A percentile compares a stretch with the other conserved stretches of the same genome.
Evolutionary conservation across 2,329 filamentous ascomycete genomes (phyloP).

Genomic region (Pseudogymnoascus sp.): DNA sequence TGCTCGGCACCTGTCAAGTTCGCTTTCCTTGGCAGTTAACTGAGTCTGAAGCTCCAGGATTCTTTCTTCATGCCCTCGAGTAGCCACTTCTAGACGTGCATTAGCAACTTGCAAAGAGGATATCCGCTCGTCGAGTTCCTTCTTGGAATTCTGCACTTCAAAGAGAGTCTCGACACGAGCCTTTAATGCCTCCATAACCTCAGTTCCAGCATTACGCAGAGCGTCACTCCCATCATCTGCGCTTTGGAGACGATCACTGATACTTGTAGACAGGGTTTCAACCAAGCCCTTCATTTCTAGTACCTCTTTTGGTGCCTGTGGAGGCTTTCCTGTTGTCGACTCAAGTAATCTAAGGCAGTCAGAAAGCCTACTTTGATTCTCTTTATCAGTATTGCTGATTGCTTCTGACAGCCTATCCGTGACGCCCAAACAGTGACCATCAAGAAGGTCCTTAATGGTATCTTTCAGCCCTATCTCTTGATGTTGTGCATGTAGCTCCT

Average conservation of each 20-base stretch:
- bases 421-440: not conserved
- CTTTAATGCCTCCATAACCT: slow-evolving; percentile 2
- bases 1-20: not conserved
- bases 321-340: not conserved
- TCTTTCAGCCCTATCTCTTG: not conserved
- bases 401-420: not conserved
- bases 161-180: not conserved
- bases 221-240: not conserved
- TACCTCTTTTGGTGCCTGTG: not conserved
- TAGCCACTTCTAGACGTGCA: not conserved
- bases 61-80: not conserved
- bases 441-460: not conserved
- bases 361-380: not conserved
- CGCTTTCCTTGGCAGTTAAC: not conserved
- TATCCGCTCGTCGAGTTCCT: not conserved
- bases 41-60: not conserved
- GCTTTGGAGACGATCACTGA: not conserved
- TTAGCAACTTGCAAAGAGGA: not conserved
- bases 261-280: not conserved
- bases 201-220: not conserved
- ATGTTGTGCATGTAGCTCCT: slow-evolving; percentile 1
- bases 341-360: not conserved
- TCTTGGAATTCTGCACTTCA: not conserved
- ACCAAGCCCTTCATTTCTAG: not conserved
- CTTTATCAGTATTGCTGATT: not conserved